phyloP scores from a whole-genome alignment of 2,329 filamentous ascomycete species.

The Botrytis hyacinthi region DNA sequence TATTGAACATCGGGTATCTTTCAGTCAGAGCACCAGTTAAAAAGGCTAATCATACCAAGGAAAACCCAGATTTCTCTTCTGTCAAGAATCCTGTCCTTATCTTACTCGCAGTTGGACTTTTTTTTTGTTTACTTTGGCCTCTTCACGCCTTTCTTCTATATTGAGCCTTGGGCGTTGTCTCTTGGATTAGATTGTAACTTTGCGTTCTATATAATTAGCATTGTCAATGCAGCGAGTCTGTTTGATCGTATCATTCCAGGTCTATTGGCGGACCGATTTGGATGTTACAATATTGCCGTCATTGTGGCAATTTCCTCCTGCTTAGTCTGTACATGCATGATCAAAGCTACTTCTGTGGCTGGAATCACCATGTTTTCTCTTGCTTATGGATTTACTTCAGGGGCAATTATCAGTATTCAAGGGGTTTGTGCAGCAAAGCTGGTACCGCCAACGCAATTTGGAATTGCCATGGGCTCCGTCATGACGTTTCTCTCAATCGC shows the following conservation, averaged over 20 bases:
- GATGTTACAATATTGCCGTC: slow-evolving; percentile 23
- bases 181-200: slow-evolving; percentile 48
- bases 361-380: slow-evolving; percentile 10
- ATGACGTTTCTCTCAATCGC: slow-evolving; percentile 29
- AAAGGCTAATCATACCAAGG: slow-evolving; percentile 9
- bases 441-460: slow-evolving; percentile 28
- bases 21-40: slow-evolving; percentile 13
- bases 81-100: slow-evolving; percentile 27
- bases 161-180: slow-evolving; percentile 42
- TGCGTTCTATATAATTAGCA: slow-evolving; percentile 50
- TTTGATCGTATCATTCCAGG: slow-evolving; percentile 7
- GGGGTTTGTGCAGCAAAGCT: slow-evolving; percentile 27
- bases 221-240: slow-evolving; percentile 43
- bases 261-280: background rate
- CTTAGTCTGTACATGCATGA: slow-evolving; percentile 7
- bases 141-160: slow-evolving; percentile 51
- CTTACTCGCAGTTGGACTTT: slow-evolving; percentile 28
- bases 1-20: slow-evolving; percentile 24
- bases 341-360: slow-evolving; percentile 13
- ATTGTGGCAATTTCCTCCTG: slow-evolving; percentile 4
- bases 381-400: slow-evolving; percentile 24
- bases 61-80: slow-evolving; percentile 23
- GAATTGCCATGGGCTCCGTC: slow-evolving; percentile 28
- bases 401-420: slow-evolving; percentile 32
- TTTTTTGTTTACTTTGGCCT: slow-evolving; percentile 41